Base-by-base conservation (phyloP, 2,329 filamentous ascomycete genomes). In the Lojkania enalia region DNA sequence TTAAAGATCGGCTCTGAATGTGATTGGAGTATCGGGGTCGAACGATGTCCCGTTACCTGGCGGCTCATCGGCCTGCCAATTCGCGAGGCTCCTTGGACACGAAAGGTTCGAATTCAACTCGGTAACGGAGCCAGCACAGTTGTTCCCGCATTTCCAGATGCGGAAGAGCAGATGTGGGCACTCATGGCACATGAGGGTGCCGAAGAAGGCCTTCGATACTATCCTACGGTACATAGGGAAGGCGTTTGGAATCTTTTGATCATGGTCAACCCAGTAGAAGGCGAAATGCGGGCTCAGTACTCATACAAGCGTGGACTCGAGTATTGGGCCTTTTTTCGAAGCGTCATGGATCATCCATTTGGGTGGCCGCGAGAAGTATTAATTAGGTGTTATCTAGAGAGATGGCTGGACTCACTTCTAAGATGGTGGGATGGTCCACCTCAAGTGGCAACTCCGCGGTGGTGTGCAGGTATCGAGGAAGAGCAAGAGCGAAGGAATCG, bases 161-260 rank as follows among this genome's bases (percentile, higher is more conserved):
- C 45, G 16, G 45, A 48, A 29, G 45, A 48, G 21, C 39, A 44
- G 15, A 12, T 48, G 31, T 48, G 45, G 45, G 36, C 23, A 14
- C 23, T 48, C 7, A 39, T 48, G 40, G 9, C 27, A 9, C 35
- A 48, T 14, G 6, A 5, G 3, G 35, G 23, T 11, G 39, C 45
- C 25, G 27, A 39, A 39, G 6, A 36, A 14, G 40, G 7, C 32
- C 30, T 35, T 0, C 44, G 50, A 14, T 38, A 31, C 20, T 41
- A 5, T 4, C 18, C 7, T 7, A 13, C 18, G 21, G 12, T 21
- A 18, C 6, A 25, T n/a, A 2, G 7, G 14, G 15, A 39, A 13
- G 12, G 20, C 13, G n/a, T 11, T 2, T 14, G 7, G 36, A 29
- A 13, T n/a, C 14, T 15, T 11, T 9, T 7, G 9, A 16, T 12